Conservation (phyloP, 1,284 basidiomycete genomes). For the Ustilago shanxiensis region DNA sequence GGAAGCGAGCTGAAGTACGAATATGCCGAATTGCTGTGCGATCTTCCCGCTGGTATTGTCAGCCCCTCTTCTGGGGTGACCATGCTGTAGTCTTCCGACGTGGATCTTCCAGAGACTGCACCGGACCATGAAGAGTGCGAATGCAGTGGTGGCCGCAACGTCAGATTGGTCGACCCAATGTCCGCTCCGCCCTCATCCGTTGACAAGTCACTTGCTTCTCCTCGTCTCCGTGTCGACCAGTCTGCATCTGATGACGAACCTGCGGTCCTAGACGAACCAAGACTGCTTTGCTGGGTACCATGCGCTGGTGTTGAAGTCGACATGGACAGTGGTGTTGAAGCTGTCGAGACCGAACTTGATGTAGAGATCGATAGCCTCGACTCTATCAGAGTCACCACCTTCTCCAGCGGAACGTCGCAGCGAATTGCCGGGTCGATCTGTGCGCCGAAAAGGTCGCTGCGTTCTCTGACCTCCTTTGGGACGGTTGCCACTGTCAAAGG, state of each 20-base stretch:
- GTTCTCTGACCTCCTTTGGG: constrained; percentile 23
- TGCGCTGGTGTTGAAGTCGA: neutral
- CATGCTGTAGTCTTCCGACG: constrained; percentile 20
- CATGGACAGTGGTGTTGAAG: constrained; percentile 18
- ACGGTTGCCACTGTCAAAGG: constrained; percentile 4
- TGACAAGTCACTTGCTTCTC: neutral
- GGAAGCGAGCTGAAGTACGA: constrained; percentile 41
- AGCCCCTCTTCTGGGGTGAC: constrained; percentile 23
- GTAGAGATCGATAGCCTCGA: constrained; percentile 19
- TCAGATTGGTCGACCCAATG: constrained; percentile 21
- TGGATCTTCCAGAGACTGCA: constrained; percentile 1
- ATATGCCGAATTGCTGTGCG: constrained; percentile 20
- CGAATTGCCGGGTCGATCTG: constrained; percentile 22
- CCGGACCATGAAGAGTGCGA: constrained; percentile 10
- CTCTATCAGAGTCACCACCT: constrained; percentile 24
- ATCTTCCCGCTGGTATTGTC: neutral
- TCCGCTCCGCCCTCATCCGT: neutral
- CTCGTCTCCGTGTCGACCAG: constrained; percentile 3
- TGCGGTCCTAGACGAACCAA: constrained; percentile 11
- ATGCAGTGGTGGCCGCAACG: constrained; percentile 11
- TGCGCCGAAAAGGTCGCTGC: constrained; percentile 19
- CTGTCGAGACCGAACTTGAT: constrained; percentile 22
- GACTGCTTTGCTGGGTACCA: constrained; percentile 6
- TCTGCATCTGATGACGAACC: constrained; percentile 16
- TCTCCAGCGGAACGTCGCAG: constrained; percentile 33